Evolutionary conservation across 1,139 yeast genomes (phyloP), one percentile per base, ranked within the genome.

Genomic region (Yamadazyma sp.): DNA sequence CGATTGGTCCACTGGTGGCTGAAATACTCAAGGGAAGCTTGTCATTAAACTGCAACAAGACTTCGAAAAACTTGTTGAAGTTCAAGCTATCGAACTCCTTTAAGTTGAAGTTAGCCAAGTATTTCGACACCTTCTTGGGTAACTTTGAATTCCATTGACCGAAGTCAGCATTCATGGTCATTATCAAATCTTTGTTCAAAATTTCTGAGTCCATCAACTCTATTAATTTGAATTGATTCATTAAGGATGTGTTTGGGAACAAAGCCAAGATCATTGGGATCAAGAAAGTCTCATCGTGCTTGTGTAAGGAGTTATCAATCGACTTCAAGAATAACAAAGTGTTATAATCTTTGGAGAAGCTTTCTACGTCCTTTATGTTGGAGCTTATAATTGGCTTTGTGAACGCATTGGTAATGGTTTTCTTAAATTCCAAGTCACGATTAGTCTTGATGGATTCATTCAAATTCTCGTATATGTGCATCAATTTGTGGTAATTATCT

Each of bases 1-100:
- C 10, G 4, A 69, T 54, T 15, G 76, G 76, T 6, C 76, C 70
- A 1, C 70, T 58, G 5, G 76, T 75, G 6, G 76, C 76, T 13
- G 73, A 65, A 35, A 70, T 56, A 51, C 74, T 67, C 44, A 70
- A 58, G 1, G 76, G 76, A 33, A 68, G 54, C 39, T 59, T 60
- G 50, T 70, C 76, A 47, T 67, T 67, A 25, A 70, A 52, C 43
- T 69, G 75, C 29, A 56, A 44, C 12, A 70, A 40, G 18, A 70
- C 54, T 40, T 67, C 71, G 40, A 68, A 67, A 8, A 69, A 53
- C 13, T 48, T 48, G 22, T 51, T 56, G 2, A 64, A 52, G 42
- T 54, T 62, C 38, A 70, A 56, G 31, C 54, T 50, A 15, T 61
- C 63, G 46, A 69, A 70, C 46, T 70, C 76, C 14, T 51, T 43